A percentile compares a stretch with the other conserved stretches of the same genome.
phyloP scores from a whole-genome alignment of 2,329 filamentous ascomycete species.

The Fusarium praegraminearum region DNA sequence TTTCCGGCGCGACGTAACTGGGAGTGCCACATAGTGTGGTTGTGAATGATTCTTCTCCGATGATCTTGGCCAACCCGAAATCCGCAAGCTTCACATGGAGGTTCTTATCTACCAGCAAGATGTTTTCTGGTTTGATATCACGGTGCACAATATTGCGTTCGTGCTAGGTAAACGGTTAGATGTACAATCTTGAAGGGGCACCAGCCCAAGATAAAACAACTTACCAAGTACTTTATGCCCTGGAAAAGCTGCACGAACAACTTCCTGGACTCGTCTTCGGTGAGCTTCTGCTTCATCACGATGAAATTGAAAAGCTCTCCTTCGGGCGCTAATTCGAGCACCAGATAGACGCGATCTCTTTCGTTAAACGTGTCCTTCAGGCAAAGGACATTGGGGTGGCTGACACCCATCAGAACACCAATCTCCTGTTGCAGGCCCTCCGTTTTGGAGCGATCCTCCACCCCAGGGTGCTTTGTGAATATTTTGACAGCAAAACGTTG shows the following conservation, averaged over 20 bases:
- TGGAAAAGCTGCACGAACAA: conserved; percentile 93
- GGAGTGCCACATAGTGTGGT: conserved; percentile 97
- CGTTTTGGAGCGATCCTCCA: conserved; percentile 84
- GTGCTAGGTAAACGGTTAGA: conserved; percentile 69
- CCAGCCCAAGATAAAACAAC: conserved; percentile 46
- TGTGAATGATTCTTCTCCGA: conserved; percentile 97
- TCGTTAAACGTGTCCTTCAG: conserved; percentile 97
- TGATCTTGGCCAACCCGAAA: conserved; percentile 97
- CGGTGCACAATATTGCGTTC: conserved; percentile 97
- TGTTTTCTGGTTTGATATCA: conserved; percentile 98
- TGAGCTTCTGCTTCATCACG: conserved; percentile 88
- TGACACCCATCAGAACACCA: conserved; percentile 95
- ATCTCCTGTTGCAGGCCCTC: conserved; percentile 95
- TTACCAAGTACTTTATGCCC: conserved; percentile 92
- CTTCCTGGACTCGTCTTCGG: conserved; percentile 84
- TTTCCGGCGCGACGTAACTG: conserved; percentile 96
- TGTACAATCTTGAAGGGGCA: background rate
- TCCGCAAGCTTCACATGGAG: conserved; percentile 92
- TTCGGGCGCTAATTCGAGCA: conserved; percentile 89
- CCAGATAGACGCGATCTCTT: conserved; percentile 87
- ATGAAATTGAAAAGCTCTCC: conserved; percentile 98
- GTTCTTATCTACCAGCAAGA: conserved; percentile 86
- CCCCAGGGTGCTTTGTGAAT: conserved; percentile 86
- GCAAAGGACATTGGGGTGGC: conserved; percentile 91
- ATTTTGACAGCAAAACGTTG: conserved; percentile 92